Conservation (phyloP, 352 stramenopile species). For the Phytophthora ohioensis region DNA sequence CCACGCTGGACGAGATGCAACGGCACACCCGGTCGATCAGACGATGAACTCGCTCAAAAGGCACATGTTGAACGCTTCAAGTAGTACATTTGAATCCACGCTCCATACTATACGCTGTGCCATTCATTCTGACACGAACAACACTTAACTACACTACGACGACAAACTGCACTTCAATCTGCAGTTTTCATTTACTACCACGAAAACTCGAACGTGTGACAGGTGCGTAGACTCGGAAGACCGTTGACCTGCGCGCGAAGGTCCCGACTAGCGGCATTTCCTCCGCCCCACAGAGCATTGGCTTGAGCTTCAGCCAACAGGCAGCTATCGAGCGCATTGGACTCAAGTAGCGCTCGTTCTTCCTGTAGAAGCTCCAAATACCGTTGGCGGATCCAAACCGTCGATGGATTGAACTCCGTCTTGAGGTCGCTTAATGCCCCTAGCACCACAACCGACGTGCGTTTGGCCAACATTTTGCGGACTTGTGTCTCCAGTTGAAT, state of each 20-base stretch:
- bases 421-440: background rate
- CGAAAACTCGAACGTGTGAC: constrained; percentile 42
- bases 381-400: constrained; percentile 15
- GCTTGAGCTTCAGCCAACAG: constrained; percentile 24
- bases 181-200: constrained; percentile 26
- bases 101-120: too few relatives aligned
- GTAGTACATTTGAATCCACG: too few relatives aligned
- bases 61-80: background rate
- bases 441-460: constrained; percentile 24
- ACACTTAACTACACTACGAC: too few relatives aligned
- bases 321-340: constrained; percentile 20
- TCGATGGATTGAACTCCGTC: constrained; percentile 1
- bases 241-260: constrained; percentile 41
- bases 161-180: too few relatives aligned
- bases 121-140: too few relatives aligned
- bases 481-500: constrained; percentile 36
- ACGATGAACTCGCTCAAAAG: background rate
- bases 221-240: constrained; percentile 29
- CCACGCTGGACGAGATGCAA: constrained; percentile 13
- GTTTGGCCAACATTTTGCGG: constrained; percentile 31
- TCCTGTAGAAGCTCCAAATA: constrained; percentile 38
- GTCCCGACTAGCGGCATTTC: constrained; percentile 22
- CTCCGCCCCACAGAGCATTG: constrained; percentile 28
- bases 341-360: constrained; percentile 30
- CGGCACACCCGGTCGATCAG: constrained; percentile 5